phyloP scores from a whole-genome alignment of 225 moss, liverwort and hornwort species.

The Bryum argenteum region DNA sequence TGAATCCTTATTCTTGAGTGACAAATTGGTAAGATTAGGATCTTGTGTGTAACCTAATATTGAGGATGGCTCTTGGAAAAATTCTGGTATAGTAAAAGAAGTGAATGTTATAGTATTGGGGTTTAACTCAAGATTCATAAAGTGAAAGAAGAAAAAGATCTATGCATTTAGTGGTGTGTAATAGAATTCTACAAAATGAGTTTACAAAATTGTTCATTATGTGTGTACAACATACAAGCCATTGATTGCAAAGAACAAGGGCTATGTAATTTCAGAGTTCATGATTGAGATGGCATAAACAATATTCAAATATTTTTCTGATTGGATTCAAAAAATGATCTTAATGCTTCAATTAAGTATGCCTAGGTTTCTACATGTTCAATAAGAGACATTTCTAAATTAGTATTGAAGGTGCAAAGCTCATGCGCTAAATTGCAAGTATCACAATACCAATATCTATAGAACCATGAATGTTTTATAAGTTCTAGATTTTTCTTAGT shows the following conservation, averaged over 20 bases:
- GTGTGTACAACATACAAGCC: accelerated
- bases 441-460: neutral
- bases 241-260: too few relatives aligned
- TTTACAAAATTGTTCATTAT: neutral
- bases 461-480: neutral
- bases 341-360: accelerated
- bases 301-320: too few relatives aligned
- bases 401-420: neutral
- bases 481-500: accelerated
- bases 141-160: too few relatives aligned
- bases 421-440: neutral
- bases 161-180: too few relatives aligned
- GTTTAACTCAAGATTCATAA: too few relatives aligned
- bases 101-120: too few relatives aligned
- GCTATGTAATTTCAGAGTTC: neutral
- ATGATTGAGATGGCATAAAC: neutral
- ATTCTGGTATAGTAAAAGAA: too few relatives aligned
- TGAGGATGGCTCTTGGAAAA: too few relatives aligned
- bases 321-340: neutral
- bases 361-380: neutral
- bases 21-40: neutral
- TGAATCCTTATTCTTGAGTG: neutral
- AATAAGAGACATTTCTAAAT: neutral
- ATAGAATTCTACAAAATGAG: too few relatives aligned
- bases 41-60: too few relatives aligned